A percentile compares a stretch with the other conserved stretches of the same genome.
Conservation (phyloP, 257 asterid genomes). For the Verbascum thapsus region DNA sequence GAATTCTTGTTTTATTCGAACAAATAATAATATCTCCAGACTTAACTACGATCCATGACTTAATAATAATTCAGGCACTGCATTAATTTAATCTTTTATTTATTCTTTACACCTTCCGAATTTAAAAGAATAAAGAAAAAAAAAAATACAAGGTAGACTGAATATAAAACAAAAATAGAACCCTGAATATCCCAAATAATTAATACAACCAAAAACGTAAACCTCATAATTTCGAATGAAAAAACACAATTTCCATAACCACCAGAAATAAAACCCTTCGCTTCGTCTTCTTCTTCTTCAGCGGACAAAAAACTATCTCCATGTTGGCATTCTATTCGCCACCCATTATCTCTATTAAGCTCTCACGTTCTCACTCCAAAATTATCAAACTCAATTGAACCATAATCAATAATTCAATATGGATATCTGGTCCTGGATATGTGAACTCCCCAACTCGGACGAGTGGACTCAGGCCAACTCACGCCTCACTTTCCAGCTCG, state of each 20-base stretch:
- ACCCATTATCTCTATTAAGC: slow-evolving; percentile 53
- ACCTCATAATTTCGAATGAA: slow-evolving; percentile 32
- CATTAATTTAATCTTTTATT: not conserved
- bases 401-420: slow-evolving; percentile 28
- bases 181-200: slow-evolving; percentile 11
- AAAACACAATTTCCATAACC: slow-evolving; percentile 34
- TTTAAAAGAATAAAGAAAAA: not conserved
- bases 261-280: slow-evolving; percentile 14
- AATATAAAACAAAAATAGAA: slow-evolving; percentile 24
- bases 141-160: slow-evolving; percentile 31
- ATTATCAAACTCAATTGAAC: not conserved
- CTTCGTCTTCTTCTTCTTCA: slow-evolving; percentile 28
- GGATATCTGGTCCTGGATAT: slow-evolving; percentile 95
- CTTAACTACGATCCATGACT: no score
- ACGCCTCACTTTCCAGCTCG: slow-evolving; percentile 44
- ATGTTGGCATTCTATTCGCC: slow-evolving; percentile 53
- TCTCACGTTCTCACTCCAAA: slow-evolving; percentile 7
- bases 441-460: slow-evolving; percentile 64
- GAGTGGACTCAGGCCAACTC: slow-evolving; percentile 43
- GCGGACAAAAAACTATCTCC: slow-evolving; percentile 57
- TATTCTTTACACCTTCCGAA: not conserved
- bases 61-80: not conserved
- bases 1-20: no score
- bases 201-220: slow-evolving; percentile 40
- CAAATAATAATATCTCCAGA: no score